Base-by-base conservation (phyloP, 768 basidiomycete species). In the Agrocybe pediades region DNA sequence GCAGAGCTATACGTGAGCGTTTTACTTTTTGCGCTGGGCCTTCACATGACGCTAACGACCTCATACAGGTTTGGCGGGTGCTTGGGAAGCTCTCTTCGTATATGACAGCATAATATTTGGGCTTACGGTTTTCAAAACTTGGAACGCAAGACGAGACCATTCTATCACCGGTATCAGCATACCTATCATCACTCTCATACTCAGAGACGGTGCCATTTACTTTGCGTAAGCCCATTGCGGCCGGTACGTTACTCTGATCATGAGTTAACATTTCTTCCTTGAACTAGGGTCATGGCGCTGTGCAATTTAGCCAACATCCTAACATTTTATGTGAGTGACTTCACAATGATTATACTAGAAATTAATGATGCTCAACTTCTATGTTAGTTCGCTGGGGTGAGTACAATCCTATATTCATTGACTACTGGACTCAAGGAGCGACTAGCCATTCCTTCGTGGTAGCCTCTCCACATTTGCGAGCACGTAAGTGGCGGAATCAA, bases 151-250 rank as follows among this genome's bases (percentile, higher is more conserved):
- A 46, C 62, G 55, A 49, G 67, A 68, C 24, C 65, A 64, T 49
- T 53, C 45, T 15, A 43, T 68, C 20, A 63, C 65, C 19, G 53
- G 61, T 27, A 60, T 62, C 26, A 54, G 55, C 23, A 63, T 68
- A n/a, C 71, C 75, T 26, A 55, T 83, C 3, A 56, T 81, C 6
- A 66, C 71, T 17, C 61, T 81, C 17, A 64, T 84, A 8, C 63
- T 76, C 21, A 70, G 80, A 56, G 82, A 84, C 59, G 82, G 83
- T 49, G 76, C 80, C 1, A 62, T 84, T 20, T 85, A 83, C 60
- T 84, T 81, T 57, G 79, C 73, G 82, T 84, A 55, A 68, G 80
- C n/a, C 33, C 51, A 16, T 26, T 41, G n/a, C 41, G 1, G n/a
- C 19, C 7, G n/a, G n/a, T n/a, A 11, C 8, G 19, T 11, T 6